Percentiles rank a stretch among this genome's conserved stretches.
These are phyloP conservation scores for Passalora sequoiae DNA, from an alignment of 2,329 filamentous ascomycete species.

Conservation along the genomic window DNA sequence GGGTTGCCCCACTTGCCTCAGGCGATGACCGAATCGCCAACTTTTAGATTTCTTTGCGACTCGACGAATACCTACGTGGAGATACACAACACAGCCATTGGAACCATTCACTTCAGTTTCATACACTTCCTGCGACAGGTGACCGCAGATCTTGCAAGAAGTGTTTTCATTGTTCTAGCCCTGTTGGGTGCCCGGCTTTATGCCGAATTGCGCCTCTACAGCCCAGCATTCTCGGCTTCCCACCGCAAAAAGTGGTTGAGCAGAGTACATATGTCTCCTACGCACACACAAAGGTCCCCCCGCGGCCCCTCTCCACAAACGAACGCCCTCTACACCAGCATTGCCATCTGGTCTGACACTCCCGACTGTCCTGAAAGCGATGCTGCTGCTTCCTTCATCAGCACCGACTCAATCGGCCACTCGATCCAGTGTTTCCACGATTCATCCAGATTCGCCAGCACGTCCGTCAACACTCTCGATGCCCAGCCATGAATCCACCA, in stretches of 20 bases:
- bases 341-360: background rate
- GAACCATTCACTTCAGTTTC: no score
- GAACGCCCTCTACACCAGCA: background rate
- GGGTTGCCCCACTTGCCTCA: no score
- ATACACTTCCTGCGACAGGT: no score
- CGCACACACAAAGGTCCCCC: background rate
- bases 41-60: no score
- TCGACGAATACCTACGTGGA: no score
- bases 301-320: background rate
- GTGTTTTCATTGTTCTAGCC: constrained; percentile 3
- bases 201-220: no score
- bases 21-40: no score
- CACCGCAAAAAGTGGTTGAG: background rate
- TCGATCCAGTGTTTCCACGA: constrained; percentile 30
- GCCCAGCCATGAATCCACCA: constrained; percentile 31
- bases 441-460: constrained; percentile 23
- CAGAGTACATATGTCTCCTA: no score
- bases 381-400: constrained; percentile 16
- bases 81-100: no score
- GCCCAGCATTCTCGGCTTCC: no score
- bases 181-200: background rate
- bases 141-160: background rate
- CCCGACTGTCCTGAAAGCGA: background rate
- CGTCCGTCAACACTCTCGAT: constrained; percentile 23
- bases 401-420: constrained; percentile 27